Evolutionary conservation across 2,329 filamentous ascomycete species (phyloP).

Genomic region (Capronia americana): DNA sequence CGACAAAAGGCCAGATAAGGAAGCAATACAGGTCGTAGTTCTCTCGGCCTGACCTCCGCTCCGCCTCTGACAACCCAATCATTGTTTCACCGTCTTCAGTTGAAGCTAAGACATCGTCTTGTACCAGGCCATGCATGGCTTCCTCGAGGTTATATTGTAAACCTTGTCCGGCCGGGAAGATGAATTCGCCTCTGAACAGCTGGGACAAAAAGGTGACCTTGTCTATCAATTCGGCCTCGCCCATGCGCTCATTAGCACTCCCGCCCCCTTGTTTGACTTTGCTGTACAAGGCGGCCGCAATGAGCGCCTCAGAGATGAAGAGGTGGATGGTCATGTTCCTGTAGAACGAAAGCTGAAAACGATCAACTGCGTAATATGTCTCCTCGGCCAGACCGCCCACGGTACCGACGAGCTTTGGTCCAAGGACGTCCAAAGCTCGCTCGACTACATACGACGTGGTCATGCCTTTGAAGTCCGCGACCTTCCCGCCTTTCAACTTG

Average conservation of each 20-base stretch:
- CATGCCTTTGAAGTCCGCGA: slow-evolving; percentile 87
- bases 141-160: slow-evolving; percentile 79
- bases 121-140: slow-evolving; percentile 77
- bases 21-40: slow-evolving; percentile 99
- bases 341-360: slow-evolving; percentile 97
- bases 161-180: slow-evolving; percentile 83
- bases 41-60: slow-evolving; percentile 80
- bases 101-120: slow-evolving; percentile 76
- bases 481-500: slow-evolving; percentile 82
- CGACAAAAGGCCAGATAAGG: slow-evolving; percentile 97
- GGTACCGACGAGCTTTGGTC: slow-evolving; percentile 82
- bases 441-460: slow-evolving; percentile 84
- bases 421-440: slow-evolving; percentile 87
- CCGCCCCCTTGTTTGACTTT: slow-evolving; percentile 90
- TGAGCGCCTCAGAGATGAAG: slow-evolving; percentile 90
- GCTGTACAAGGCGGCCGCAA: slow-evolving; percentile 89
- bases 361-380: slow-evolving; percentile 92
- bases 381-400: slow-evolving; percentile 82
- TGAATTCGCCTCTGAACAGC: slow-evolving; percentile 94
- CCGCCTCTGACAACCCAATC: slow-evolving; percentile 76
- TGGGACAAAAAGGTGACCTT: slow-evolving; percentile 89
- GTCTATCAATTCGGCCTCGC: slow-evolving; percentile 72
- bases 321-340: slow-evolving; percentile 99
- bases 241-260: slow-evolving; percentile 77
- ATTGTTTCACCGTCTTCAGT: slow-evolving; percentile 64